Evolutionary conservation across 2,329 filamentous ascomycete species (phyloP).

Genomic region (Pseudogymnoascus sp.): DNA sequence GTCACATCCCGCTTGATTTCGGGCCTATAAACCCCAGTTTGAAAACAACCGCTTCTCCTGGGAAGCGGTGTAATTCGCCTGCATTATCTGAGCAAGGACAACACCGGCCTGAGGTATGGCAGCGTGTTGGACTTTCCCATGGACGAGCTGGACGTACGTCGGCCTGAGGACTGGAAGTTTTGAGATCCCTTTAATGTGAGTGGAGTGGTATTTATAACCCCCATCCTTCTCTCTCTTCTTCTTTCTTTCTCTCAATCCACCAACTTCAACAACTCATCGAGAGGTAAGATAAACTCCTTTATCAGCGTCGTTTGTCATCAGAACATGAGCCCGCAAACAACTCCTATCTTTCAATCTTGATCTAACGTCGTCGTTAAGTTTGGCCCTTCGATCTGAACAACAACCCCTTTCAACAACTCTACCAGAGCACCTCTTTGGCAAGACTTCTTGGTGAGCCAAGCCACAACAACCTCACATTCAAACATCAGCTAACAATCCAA

Average conservation of each 20-base stretch:
- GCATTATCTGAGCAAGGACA: not conserved
- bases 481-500: not conserved
- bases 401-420: not conserved
- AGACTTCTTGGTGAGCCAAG: not conserved
- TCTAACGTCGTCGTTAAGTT: not conserved
- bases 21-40: not conserved
- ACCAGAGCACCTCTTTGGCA: not conserved
- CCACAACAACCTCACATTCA: not conserved
- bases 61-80: not conserved
- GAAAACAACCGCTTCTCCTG: not conserved
- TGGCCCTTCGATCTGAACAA: not conserved
- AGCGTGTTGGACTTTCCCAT: not conserved
- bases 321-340: not conserved
- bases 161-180: not conserved
- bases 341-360: not conserved
- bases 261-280: not conserved
- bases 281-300: not conserved
- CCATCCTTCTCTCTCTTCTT: not conserved
- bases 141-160: not conserved
- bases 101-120: not conserved
- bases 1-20: not conserved
- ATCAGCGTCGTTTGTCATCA: not conserved
- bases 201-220: not conserved
- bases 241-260: not conserved
- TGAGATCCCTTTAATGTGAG: not conserved